Evolutionary conservation across 768 basidiomycete species (phyloP).

Genomic region (Amylocystis lapponica): DNA sequence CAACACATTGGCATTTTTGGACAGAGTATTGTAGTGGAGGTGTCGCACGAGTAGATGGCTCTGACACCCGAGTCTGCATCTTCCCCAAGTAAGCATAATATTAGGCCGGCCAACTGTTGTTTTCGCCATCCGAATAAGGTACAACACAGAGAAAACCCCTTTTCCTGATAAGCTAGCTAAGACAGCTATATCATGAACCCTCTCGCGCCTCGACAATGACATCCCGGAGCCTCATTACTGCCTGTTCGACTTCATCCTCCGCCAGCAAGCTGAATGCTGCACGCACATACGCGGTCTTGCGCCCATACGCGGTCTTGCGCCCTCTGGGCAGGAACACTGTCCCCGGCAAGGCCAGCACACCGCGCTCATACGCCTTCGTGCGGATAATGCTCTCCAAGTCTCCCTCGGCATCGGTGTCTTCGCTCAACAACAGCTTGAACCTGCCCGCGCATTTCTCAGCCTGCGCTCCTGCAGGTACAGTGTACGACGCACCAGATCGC

Average conservation of each 20-base stretch:
- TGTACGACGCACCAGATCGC: no score
- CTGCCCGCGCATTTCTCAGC: constrained; percentile 37
- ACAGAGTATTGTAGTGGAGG: background rate
- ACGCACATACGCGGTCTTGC: constrained; percentile 72
- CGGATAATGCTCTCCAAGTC: constrained; percentile 63
- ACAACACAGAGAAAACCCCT: no score
- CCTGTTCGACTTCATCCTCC: constrained; percentile 71
- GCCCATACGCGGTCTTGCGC: constrained; percentile 68
- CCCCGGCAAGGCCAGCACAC: constrained; percentile 87
- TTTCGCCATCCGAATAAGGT: no score
- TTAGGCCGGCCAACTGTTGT: no score
- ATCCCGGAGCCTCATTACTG: constrained; percentile 49
- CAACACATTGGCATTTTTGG: background rate
- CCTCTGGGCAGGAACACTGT: constrained; percentile 77
- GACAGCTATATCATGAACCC: no score
- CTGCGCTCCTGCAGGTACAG: no score
- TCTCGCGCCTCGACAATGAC: constrained; percentile 22
- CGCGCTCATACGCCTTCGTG: constrained; percentile 70
- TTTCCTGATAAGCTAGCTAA: no score
- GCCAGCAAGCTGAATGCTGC: constrained; percentile 74
- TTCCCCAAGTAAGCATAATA: no score
- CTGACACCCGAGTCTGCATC: no score
- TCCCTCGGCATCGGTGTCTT: constrained; percentile 15
- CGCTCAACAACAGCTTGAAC: constrained; percentile 66
- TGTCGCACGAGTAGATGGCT: background rate